Conservation (phyloP, 139 green algal species). For the Nannochloris sp. region DNA sequence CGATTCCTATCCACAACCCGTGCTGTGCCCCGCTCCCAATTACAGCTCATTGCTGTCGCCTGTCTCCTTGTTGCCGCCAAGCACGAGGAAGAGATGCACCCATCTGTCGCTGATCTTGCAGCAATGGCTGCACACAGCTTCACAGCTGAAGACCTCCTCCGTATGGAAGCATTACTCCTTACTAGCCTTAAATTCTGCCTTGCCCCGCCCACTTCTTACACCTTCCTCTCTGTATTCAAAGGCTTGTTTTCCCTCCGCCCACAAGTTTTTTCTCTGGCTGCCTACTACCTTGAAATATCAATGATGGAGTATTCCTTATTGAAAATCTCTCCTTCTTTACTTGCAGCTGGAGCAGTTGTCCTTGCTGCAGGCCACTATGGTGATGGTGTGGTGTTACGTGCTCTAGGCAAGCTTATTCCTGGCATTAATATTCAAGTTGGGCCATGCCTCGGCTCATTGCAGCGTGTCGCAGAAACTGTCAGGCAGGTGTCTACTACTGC, state of each 20-base stretch:
- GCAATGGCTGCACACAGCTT: slow-evolving; percentile 44
- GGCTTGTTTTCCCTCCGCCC: slow-evolving; percentile 17
- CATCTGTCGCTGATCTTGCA: slow-evolving; percentile 33
- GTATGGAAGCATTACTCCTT: slow-evolving; percentile 51
- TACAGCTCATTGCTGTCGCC: slow-evolving; percentile 50
- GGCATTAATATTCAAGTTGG: not conserved
- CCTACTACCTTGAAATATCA: slow-evolving; percentile 35
- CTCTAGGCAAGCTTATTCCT: slow-evolving; percentile 29
- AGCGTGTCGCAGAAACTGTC: not conserved
- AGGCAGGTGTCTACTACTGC: not conserved
- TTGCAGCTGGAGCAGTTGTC: slow-evolving; percentile 21
- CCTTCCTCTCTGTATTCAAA: slow-evolving; percentile 41
- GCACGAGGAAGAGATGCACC: slow-evolving; percentile 42
- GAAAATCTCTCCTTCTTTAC: slow-evolving; percentile 2
- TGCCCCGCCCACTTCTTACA: slow-evolving; percentile 31
- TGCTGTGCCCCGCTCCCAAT: slow-evolving; percentile 32
- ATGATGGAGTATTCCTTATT: slow-evolving; percentile 23
- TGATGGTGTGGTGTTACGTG: not conserved
- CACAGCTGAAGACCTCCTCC: slow-evolving; percentile 30
- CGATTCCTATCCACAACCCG: slow-evolving; percentile 34
- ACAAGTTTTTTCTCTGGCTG: slow-evolving; percentile 17
- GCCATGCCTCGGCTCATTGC: slow-evolving; percentile 7
- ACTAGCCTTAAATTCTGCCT: slow-evolving; percentile 36
- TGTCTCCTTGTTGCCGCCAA: slow-evolving; percentile 49
- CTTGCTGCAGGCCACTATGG: not conserved